Evolutionary conservation across 2,329 filamentous ascomycete species (phyloP), one percentile per base, ranked within the genome.

Genomic region (Botrytis sinoallii): DNA sequence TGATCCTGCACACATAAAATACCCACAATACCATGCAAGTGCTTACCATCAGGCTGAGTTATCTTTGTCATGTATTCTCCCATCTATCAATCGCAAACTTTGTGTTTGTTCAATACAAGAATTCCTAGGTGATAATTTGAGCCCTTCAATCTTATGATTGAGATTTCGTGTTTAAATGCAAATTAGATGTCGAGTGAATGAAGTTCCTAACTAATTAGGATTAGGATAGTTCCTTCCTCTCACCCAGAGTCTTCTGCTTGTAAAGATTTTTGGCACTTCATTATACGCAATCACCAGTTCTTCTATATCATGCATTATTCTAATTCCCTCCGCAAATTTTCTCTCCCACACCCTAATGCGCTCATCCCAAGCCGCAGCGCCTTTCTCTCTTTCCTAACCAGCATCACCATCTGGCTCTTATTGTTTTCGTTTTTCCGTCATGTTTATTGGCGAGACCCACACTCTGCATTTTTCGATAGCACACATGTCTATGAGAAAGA

Each of bases 391-490:
- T 61, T 70, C n/a, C 20, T 60, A 5, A 42, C 40, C 12, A 35
- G 38, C 29, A 38, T 29, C n/a, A 25, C 25, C 35, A 20, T 55
- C 46, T 75, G 74, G 74, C 71, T 75, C 14, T 29, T 74, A 10
- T 22, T 68, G 25, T 74, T 74, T 42, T 10, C 52, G 18, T 76
- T 74, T 55, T 73, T 70, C 14, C 46, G 46, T 46, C 46, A 71
- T 20, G 29, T 67, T 46, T 78, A 71, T 57, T 77, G 76, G 72
- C 75, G 77, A 46, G 75, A 78, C 59, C 77, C 77, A 6, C 74
- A 76, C 35, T 77, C 74, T 8, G 73, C 74, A 22, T 78, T 78
- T 59, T 78, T 77, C 46, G 44, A 73, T 32, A 71, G 55, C 8
- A 70, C 72, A 14, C 74, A 74, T 38, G 74, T 76, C 18, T 77